These are phyloP conservation scores for Articulospora tetracladia DNA, from an alignment of 495 filamentous ascomycete genomes.

Conservation along the genomic window DNA sequence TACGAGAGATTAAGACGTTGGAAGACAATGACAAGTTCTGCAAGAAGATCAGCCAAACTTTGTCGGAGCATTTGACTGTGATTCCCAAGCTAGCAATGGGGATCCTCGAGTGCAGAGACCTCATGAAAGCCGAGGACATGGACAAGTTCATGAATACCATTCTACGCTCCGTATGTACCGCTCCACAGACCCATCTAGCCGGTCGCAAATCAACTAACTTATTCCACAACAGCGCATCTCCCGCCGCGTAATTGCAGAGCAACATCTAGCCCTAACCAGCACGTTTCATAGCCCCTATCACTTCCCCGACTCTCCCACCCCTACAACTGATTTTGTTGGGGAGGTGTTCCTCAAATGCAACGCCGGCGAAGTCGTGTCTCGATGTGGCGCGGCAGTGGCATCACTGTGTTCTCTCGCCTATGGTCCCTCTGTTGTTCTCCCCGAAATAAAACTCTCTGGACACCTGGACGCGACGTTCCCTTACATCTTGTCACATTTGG, in stretches of 20 bases:
- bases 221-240: constrained; percentile 68
- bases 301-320: constrained; percentile 73
- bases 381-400: constrained; percentile 69
- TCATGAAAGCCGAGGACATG: constrained; percentile 73
- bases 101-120: constrained; percentile 77
- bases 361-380: constrained; percentile 81
- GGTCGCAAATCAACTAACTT: background rate
- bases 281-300: constrained; percentile 93
- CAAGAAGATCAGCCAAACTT: constrained; percentile 68
- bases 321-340: constrained; percentile 80
- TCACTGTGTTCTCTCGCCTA: constrained; percentile 69
- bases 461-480: constrained; percentile 90
- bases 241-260: constrained; percentile 93
- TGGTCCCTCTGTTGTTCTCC: constrained; percentile 62
- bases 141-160: constrained; percentile 96
- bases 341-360: constrained; percentile 95
- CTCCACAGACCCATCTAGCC: background rate
- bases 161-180: constrained; percentile 71
- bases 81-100: constrained; percentile 95
- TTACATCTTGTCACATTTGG: constrained; percentile 91
- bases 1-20: constrained; percentile 77
- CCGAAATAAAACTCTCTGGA: constrained; percentile 79
- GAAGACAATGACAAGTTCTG: constrained; percentile 93
- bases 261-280: constrained; percentile 94
- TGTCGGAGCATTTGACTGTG: constrained; percentile 85